Evolutionary conservation across 2,329 filamentous ascomycete species (phyloP).

Genomic region (Arthrinium puccinioides): DNA sequence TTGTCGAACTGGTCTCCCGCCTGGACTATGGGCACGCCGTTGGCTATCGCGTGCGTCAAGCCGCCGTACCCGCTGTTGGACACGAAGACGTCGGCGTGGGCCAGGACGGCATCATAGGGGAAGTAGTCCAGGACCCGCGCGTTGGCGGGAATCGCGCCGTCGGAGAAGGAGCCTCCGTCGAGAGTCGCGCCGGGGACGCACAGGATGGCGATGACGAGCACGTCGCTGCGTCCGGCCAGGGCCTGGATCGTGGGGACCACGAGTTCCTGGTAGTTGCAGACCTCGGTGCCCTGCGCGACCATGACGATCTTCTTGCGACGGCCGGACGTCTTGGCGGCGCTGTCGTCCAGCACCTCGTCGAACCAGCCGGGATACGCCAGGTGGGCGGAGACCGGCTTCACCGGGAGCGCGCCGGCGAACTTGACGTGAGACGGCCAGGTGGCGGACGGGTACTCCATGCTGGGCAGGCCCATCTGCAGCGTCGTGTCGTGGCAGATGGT

Average conservation of each 20-base stretch:
- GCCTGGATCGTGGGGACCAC: constrained; percentile 36
- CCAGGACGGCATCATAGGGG: constrained; percentile 38
- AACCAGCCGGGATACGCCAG: not conserved
- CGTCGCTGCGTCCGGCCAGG: constrained; percentile 31
- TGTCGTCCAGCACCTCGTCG: not conserved
- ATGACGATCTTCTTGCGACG: constrained; percentile 29
- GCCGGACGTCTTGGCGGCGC: not conserved
- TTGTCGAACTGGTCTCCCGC: constrained; percentile 11
- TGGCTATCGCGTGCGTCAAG: constrained; percentile 27
- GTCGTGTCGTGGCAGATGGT: constrained; percentile 5
- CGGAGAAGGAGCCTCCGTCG: constrained; percentile 8
- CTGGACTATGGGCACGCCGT: constrained; percentile 11
- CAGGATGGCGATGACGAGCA: constrained; percentile 27
- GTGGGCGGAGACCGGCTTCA: not conserved
- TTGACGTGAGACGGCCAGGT: constrained; percentile 4
- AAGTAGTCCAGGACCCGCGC: constrained; percentile 37
- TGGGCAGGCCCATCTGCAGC: constrained; percentile 6
- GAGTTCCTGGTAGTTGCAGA: constrained; percentile 29
- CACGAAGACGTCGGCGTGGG: constrained; percentile 25
- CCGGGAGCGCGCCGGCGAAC: constrained; percentile 1
- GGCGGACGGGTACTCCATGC: constrained; percentile 3
- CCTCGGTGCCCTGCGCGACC: constrained; percentile 41
- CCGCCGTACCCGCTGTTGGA: constrained; percentile 10
- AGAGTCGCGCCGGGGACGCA: constrained; percentile 18
- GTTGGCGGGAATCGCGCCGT: constrained; percentile 28